phyloP scores from a whole-genome alignment of 179 eudicot genomes.

The Beta macrorhiza region DNA sequence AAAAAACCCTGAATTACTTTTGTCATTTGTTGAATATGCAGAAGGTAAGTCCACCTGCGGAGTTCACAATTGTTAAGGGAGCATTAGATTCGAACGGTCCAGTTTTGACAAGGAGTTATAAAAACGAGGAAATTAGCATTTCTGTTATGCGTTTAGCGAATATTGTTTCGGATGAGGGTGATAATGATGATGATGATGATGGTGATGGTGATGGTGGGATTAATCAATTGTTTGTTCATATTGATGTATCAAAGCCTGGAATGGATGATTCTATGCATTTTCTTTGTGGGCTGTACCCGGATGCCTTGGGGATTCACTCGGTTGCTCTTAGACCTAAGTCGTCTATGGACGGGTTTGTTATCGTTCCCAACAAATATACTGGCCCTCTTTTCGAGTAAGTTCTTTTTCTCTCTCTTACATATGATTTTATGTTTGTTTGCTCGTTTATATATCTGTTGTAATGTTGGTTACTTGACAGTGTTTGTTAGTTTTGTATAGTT shows the following conservation, averaged over 20 bases:
- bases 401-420: not conserved
- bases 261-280: slow-evolving; percentile 59
- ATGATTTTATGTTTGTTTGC: not conserved
- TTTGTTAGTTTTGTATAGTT: not conserved
- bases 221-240: slow-evolving; percentile 84
- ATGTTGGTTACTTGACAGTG: not conserved
- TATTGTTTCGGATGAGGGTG: slow-evolving; percentile 37
- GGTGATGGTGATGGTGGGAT: slow-evolving; percentile 53
- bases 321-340: slow-evolving; percentile 73
- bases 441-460: not conserved
- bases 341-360: slow-evolving; percentile 41
- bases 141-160: slow-evolving; percentile 77
- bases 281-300: slow-evolving; percentile 90
- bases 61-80: slow-evolving; percentile 67
- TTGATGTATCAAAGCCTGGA: slow-evolving; percentile 69
- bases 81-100: slow-evolving; percentile 71
- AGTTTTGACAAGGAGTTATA: slow-evolving; percentile 53
- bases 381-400: slow-evolving; percentile 85
- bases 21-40: slow-evolving; percentile 23
- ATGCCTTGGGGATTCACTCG: slow-evolving; percentile 87
- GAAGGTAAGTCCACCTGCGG: slow-evolving; percentile 75
- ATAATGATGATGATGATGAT: slow-evolving; percentile 36
- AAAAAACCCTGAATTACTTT: no score
- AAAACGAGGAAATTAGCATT: slow-evolving; percentile 70
- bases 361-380: slow-evolving; percentile 44